Base-by-base conservation (phyloP, 2,329 filamentous ascomycete genomes). In the Dryadomyces quercivorus region DNA sequence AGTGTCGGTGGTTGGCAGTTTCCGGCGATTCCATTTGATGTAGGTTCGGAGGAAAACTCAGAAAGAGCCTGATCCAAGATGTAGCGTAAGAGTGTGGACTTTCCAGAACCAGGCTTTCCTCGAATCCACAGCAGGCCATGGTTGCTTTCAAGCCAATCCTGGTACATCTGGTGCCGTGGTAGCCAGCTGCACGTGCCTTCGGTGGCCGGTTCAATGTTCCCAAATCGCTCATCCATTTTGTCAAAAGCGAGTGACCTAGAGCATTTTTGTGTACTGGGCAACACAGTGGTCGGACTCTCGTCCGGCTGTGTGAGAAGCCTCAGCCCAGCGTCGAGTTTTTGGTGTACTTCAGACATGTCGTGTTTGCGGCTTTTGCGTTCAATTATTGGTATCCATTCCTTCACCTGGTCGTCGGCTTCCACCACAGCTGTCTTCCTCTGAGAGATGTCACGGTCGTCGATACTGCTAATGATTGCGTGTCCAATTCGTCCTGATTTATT, bases 41-140 rank as follows among this genome's bases (percentile, higher is more conserved):
- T 9, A n/a, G 2, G 40, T 5, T 6, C 2, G 16, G 12, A 13
- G 2, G 12, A 12, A 22, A 13, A 31, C 7, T 50, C n/a, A 18
- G 47, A 20, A 15, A 48, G 26, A 26, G 44, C 5, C 18, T 49
- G 3, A 10, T 31, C 58, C 7, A 72, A 61, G 1, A 69, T 22
- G 55, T 64, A 62, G 31, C 59, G 61, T 49, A 73, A 59, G 34
- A 72, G 56, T 1, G 69, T 72, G n/a, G 55, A 56, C 21, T 56
- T 56, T n/a, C 55, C 55, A 45, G 55, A 55, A n/a, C 56, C 56
- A 5, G 70, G 69, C 18, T 71, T 69, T 0, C 70, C 70, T 46
- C 65, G 67, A 42, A 72, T 66, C 68, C 67, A 72, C 3, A 72
- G 66, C 0, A 72, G 8, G 2, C 60, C 61, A 16, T 21, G 46